Base-by-base conservation (phyloP, 768 basidiomycete species). In the Mycena vitilis region DNA sequence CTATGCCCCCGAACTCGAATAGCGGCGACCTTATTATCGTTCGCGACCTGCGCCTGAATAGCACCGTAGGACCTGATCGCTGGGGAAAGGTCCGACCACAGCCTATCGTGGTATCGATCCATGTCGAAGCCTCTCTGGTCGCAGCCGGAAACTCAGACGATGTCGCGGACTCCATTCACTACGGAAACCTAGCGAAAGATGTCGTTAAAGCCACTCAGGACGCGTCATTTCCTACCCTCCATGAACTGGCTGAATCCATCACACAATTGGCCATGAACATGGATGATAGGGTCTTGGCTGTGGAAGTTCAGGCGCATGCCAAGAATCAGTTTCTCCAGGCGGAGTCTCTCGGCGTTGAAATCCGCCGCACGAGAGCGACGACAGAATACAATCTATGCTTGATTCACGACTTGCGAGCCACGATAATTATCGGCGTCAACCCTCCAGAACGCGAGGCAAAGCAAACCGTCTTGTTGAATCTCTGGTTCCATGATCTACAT, bases 371-470 rank as follows among this genome's bases (percentile, higher is more conserved):
- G 20, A 55, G 57, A 48, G 36, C 44, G 13, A 15, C 30, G 18
- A n/a, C 30, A 11, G 22, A n/a, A 15, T 44, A 67, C 15, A 30
- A 57, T n/a, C 25, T 57, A 4, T 54, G 52, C 53, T 51, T 66
- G 2, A 78, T 93, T 42, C 78, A 78, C 38, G 80, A 86, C 55
- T 73, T 94, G 15, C 70, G 78, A 2, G 74, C 90, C 13, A 82
- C 83, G 0, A 84, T 89, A 11, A 78, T 94, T 59, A 88, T 95
- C 54, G 93, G 92, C 0, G 85, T 94, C 40, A 91, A 93, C 69
- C 85, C 89, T 0, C 89, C 88, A 9, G 92, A 94, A 72, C 82
- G 92, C 38, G 74, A 84, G 37, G 84, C 86, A 49, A 89, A 89
- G 73, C 92, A 94, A 75, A 79, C 85, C 34, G 86, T 94, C 30